phyloP scores from a whole-genome alignment of 306 rosid species.

The Sindora glabra region DNA sequence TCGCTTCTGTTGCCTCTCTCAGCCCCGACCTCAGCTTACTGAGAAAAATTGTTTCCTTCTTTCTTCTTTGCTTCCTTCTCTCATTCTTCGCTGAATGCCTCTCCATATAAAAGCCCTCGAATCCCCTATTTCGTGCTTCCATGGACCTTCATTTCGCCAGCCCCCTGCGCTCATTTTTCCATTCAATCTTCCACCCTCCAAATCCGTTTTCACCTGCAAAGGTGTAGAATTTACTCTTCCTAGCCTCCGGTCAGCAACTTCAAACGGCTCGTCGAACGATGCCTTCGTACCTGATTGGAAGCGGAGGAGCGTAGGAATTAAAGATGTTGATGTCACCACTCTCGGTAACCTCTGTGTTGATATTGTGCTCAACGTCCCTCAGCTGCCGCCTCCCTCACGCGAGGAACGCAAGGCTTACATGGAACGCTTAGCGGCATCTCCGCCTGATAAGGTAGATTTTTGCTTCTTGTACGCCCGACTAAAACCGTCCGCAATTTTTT shows the following conservation, averaged over 20 bases:
- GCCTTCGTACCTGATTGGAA: slow-evolving; percentile 11
- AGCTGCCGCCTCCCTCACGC: slow-evolving; percentile 54
- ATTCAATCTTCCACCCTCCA: slow-evolving; percentile 1
- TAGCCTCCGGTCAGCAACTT: slow-evolving; percentile 1
- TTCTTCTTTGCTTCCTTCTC: not conserved
- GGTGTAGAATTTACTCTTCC: slow-evolving; percentile 29
- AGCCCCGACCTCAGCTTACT: too few species aligned
- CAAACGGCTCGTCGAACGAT: slow-evolving; percentile 9
- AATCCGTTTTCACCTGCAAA: slow-evolving; percentile 25
- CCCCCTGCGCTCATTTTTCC: slow-evolving; percentile 16
- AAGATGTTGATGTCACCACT: slow-evolving; percentile 68
- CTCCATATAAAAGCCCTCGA: slow-evolving; percentile 31
- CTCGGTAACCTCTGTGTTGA: slow-evolving; percentile 89
- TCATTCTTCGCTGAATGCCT: slow-evolving; percentile 51
- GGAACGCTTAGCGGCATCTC: slow-evolving; percentile 68
- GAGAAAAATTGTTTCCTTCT: not conserved
- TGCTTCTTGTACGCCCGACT: not conserved
- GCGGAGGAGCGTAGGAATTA: slow-evolving; percentile 21
- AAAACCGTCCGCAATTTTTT: not conserved
- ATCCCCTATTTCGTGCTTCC: slow-evolving; percentile 25
- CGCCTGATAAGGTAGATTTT: slow-evolving; percentile 64
- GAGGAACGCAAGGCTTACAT: slow-evolving; percentile 59
- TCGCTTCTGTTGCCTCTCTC: not conserved
- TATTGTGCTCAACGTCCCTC: slow-evolving; percentile 77
- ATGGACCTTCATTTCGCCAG: slow-evolving; percentile 8